Percentiles rank a stretch among this genome's conserved stretches.
Conservation (phyloP, 2,329 filamentous ascomycete genomes). For the Cadophora malorum region DNA sequence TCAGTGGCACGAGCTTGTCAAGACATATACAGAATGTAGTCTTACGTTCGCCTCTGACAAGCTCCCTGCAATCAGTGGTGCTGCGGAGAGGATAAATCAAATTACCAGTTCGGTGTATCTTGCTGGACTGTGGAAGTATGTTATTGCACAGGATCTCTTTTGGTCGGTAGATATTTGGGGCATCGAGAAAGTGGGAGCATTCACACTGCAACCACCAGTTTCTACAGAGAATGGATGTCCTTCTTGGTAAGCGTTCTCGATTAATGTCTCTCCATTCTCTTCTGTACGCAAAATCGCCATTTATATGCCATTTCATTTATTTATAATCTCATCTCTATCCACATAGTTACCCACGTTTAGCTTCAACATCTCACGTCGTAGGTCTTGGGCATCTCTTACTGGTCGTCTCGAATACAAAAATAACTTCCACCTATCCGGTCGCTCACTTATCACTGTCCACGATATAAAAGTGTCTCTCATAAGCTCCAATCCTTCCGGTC, state of each 20-base stretch:
- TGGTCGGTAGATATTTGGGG: slow-evolving; percentile 2
- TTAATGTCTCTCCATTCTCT: not conserved
- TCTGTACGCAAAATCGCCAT: not conserved
- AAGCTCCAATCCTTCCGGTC: not conserved
- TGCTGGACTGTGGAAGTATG: slow-evolving; percentile 10
- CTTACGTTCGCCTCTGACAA: slow-evolving; percentile 2
- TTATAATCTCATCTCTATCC: not conserved
- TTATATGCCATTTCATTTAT: not conserved
- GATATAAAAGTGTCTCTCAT: not conserved
- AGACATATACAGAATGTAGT: slow-evolving; percentile 7
- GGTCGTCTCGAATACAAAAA: slow-evolving; percentile 1
- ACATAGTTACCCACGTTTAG: not conserved
- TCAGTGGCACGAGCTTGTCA: slow-evolving; percentile 6
- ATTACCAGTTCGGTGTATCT: slow-evolving; percentile 14
- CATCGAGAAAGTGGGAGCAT: not conserved
- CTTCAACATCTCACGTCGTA: not conserved
- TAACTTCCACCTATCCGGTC: slow-evolving; percentile 2
- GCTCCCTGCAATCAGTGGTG: slow-evolving; percentile 8
- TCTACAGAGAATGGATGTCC: not conserved
- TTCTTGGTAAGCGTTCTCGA: not conserved
- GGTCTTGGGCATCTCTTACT: slow-evolving; percentile 11
- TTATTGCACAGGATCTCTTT: not conserved
- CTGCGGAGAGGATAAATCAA: slow-evolving; percentile 5
- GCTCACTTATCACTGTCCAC: not conserved
- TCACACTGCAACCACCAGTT: slow-evolving; percentile 4